These are phyloP conservation scores for Glycine soja DNA, from an alignment of 306 rosid genomes.

Conservation along the genomic window DNA sequence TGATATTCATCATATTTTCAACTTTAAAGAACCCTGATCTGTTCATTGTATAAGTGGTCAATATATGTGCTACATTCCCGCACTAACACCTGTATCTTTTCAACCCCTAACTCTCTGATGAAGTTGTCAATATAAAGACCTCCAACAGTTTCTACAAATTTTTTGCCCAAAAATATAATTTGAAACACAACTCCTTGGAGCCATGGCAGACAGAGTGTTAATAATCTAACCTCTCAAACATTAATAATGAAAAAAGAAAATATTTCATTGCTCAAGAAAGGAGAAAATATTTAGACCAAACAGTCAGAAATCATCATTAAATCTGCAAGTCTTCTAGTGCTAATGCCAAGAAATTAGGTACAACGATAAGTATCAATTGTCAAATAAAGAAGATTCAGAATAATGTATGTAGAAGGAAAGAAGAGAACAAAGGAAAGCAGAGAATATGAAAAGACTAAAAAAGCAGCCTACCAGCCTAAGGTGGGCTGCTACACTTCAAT, in stretches of 20 bases:
- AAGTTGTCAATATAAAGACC: slow-evolving; percentile 19
- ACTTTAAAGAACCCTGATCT: slow-evolving; percentile 9
- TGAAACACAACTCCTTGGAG: slow-evolving; percentile 7
- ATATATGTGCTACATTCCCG: background rate
- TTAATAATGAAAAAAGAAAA: background rate
- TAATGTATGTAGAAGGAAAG: slow-evolving; percentile 1
- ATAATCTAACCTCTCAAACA: background rate
- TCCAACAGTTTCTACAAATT: slow-evolving; percentile 12
- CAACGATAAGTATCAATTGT: background rate
- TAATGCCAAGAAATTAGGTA: slow-evolving; percentile 24
- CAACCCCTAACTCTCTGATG: slow-evolving; percentile 16
- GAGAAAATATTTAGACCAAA: slow-evolving; percentile 8
- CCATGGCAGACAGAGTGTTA: slow-evolving; percentile 5
- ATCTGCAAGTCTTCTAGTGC: slow-evolving; percentile 8
- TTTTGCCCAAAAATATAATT: background rate
- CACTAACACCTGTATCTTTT: background rate
- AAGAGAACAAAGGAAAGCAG: slow-evolving; percentile 19
- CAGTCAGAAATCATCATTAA: background rate
- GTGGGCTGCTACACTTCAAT: background rate
- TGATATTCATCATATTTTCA: background rate
- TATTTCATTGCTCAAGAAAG: slow-evolving; percentile 8
- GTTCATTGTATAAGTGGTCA: background rate
- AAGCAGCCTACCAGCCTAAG: too few species aligned
- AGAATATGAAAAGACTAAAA: background rate
- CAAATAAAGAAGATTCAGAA: slow-evolving; percentile 26